Evolutionary conservation across 352 stramenopile genomes (phyloP).

Genomic region (Phytopythium chamaehyphon): DNA sequence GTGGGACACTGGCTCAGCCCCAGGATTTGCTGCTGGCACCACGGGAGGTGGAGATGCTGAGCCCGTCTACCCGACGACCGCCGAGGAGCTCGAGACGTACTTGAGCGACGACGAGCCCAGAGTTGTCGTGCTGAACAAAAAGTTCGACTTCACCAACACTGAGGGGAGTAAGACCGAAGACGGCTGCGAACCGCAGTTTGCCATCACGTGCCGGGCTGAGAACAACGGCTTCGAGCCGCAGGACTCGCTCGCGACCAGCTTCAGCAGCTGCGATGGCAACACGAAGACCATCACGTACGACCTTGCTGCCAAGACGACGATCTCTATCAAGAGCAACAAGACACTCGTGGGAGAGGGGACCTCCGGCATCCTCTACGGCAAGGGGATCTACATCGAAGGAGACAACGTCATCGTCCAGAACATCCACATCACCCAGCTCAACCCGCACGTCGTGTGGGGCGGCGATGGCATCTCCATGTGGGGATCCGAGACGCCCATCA

Average conservation of each 20-base stretch:
- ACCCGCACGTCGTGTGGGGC: slow-evolving; percentile 22
- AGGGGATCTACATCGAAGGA: slow-evolving; percentile 29
- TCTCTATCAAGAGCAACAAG: slow-evolving; percentile 31
- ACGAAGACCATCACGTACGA: slow-evolving; percentile 32
- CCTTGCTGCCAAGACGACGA: slow-evolving; percentile 24
- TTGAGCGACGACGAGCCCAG: slow-evolving; percentile 18
- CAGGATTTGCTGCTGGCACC: slow-evolving; percentile 20
- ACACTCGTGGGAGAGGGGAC: slow-evolving; percentile 33
- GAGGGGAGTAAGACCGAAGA: slow-evolving; percentile 33
- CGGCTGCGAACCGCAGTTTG: slow-evolving; percentile 19
- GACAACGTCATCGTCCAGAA: slow-evolving; percentile 52
- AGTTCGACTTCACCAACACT: slow-evolving; percentile 29
- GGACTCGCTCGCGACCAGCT: neutral
- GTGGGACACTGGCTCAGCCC: slow-evolving; percentile 5
- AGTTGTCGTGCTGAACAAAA: slow-evolving; percentile 35
- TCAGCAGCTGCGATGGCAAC: neutral
- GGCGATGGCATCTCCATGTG: slow-evolving; percentile 14
- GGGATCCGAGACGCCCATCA: slow-evolving; percentile 1
- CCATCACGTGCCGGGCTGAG: no score
- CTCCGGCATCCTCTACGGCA: slow-evolving; percentile 31
- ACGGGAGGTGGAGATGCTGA: slow-evolving; percentile 23
- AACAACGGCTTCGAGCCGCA: no score
- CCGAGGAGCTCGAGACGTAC: slow-evolving; percentile 23
- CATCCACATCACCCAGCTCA: slow-evolving; percentile 28
- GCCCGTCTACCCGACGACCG: slow-evolving; percentile 23